These are phyloP conservation scores for Aspergillus sp. DNA, from an alignment of 2,329 filamentous ascomycete species.

Conservation along the genomic window DNA sequence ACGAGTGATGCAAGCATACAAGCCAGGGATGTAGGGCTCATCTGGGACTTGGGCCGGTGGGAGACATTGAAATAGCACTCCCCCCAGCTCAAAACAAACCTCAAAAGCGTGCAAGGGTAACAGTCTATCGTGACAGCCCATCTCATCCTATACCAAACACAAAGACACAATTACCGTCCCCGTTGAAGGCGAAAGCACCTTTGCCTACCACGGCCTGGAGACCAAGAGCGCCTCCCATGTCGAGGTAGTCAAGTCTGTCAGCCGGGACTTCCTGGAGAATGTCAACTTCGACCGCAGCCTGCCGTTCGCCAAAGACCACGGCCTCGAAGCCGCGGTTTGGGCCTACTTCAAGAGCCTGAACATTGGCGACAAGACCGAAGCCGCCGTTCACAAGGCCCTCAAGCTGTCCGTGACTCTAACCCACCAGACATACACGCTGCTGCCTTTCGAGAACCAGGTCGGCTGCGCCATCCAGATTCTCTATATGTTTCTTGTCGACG, in stretches of 20 bases:
- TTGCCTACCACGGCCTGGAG: background rate
- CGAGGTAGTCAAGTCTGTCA: background rate
- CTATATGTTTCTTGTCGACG: background rate
- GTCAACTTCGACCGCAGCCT: background rate
- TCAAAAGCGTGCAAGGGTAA: no score
- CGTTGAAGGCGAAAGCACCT: background rate
- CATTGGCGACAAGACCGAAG: background rate
- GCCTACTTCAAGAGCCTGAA: background rate
- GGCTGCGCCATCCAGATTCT: background rate
- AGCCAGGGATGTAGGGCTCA: no score
- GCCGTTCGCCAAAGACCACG: background rate
- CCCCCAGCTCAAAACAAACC: no score
- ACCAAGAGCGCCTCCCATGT: background rate
- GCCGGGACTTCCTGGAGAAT: background rate
- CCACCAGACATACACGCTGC: background rate
- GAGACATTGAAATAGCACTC: no score
- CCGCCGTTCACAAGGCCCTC: background rate
- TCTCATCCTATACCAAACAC: no score
- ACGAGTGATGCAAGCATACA: no score
- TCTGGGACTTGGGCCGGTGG: no score
- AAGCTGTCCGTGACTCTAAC: background rate
- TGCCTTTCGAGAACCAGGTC: background rate
- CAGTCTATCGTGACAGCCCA: no score
- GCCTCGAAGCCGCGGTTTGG: background rate
- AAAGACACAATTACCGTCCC: background rate